These are phyloP conservation scores for Aspergillus campestris DNA, from an alignment of 495 filamentous ascomycete species.

Conservation along the genomic window DNA sequence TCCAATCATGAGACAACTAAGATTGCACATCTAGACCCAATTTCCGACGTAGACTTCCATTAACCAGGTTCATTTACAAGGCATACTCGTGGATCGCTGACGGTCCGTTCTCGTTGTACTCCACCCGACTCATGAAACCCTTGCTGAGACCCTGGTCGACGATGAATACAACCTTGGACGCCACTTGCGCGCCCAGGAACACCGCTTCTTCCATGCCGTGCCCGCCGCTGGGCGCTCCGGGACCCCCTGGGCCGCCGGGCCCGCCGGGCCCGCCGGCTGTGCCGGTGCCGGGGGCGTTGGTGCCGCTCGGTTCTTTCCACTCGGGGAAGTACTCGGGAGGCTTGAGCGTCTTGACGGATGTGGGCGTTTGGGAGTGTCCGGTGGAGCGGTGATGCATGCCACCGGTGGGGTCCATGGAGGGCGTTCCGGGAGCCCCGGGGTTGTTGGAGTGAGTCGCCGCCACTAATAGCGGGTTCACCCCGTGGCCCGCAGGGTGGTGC, in stretches of 20 bases:
- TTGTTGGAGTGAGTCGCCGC: constrained; percentile 76
- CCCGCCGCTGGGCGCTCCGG: constrained; percentile 16
- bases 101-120: constrained; percentile 74
- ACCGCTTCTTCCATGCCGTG: constrained; percentile 57
- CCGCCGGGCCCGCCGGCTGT: constrained; percentile 10
- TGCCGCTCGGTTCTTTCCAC: constrained; percentile 72
- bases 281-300: constrained; percentile 30
- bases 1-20: too few relatives aligned
- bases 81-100: constrained; percentile 54
- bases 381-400: constrained; percentile 50
- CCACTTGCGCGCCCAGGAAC: constrained; percentile 75
- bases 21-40: neutral
- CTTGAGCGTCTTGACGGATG: constrained; percentile 67
- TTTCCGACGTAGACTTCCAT: neutral
- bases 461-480: constrained; percentile 85
- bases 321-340: constrained; percentile 86
- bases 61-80: constrained; percentile 16
- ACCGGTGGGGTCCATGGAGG: constrained; percentile 26
- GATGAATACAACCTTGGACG: constrained; percentile 65
- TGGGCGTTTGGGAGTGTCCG: constrained; percentile 81
- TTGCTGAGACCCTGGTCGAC: constrained; percentile 62
- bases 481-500: constrained; percentile 41
- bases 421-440: constrained; percentile 34
- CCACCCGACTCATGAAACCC: constrained; percentile 62
- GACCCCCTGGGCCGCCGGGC: constrained; percentile 11